Conservation (phyloP, 257 asterid species). For the Jasminum sambac region DNA sequence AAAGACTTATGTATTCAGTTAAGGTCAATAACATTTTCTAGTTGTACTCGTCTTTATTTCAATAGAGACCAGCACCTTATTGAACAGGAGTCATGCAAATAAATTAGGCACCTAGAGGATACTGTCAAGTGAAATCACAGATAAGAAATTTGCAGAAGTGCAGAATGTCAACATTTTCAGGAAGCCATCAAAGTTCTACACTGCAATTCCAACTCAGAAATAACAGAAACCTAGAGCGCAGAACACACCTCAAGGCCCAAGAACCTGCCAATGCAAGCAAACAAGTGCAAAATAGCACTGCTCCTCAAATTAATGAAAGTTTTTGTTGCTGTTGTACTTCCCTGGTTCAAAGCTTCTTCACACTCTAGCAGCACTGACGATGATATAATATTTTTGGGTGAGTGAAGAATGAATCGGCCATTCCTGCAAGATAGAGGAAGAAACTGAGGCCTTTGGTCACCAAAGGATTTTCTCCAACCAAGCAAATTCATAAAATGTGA, state of each 20-base stretch:
- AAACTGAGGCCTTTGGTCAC: slow-evolving; percentile 20
- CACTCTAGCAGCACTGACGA: slow-evolving; percentile 64
- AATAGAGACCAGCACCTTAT: background rate
- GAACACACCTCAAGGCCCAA: slow-evolving; percentile 89
- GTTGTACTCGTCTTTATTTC: slow-evolving; percentile 7
- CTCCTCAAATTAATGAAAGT: slow-evolving; percentile 80
- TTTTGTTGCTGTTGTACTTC: slow-evolving; percentile 73
- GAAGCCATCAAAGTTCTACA: slow-evolving; percentile 21
- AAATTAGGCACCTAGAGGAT: slow-evolving; percentile 19
- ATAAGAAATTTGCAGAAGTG: background rate
- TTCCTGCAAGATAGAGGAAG: slow-evolving; percentile 57
- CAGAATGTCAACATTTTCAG: background rate
- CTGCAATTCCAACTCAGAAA: slow-evolving; percentile 18
- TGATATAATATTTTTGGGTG: slow-evolving; percentile 75
- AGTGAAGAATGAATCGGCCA: slow-evolving; percentile 84
- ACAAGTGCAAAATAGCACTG: slow-evolving; percentile 77
- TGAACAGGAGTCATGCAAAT: slow-evolving; percentile 1
- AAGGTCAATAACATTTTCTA: slow-evolving; percentile 16
- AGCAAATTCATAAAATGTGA: background rate
- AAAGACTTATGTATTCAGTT: slow-evolving; percentile 15
- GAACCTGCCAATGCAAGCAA: slow-evolving; percentile 90
- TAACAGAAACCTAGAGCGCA: slow-evolving; percentile 15
- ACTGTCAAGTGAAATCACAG: slow-evolving; percentile 14
- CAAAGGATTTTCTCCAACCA: slow-evolving; percentile 12
- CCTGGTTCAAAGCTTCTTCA: slow-evolving; percentile 94